Evolutionary conservation across 495 filamentous ascomycete species (phyloP).

Genomic region (Neurospora sp.): DNA sequence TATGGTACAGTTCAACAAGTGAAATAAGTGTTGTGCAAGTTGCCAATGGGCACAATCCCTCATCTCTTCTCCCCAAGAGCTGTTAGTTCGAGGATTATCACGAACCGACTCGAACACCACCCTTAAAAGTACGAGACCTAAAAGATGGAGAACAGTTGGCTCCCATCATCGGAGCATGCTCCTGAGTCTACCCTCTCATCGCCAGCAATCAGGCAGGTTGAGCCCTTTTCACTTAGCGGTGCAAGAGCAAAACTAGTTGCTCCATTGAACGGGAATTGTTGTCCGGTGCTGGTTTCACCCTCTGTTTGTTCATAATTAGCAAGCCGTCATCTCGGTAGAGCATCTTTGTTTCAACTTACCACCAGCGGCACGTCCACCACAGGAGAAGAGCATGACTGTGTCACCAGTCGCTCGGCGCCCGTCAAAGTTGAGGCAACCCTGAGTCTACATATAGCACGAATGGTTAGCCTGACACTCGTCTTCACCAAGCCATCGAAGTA

Average conservation of each 20-base stretch:
- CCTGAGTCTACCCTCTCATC: conserved; percentile 29
- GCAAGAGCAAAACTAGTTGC: conserved; percentile 32
- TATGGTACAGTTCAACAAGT: neutral
- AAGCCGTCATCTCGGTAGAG: conserved; percentile 4
- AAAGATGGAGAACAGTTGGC: conserved; percentile 38
- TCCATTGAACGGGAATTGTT: conserved; percentile 32
- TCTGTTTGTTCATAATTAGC: conserved; percentile 8
- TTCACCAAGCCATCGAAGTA: neutral
- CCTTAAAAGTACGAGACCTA: neutral
- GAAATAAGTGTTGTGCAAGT: neutral
- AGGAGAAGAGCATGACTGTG: conserved; percentile 41
- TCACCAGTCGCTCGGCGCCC: conserved; percentile 31
- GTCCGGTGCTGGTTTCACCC: conserved; percentile 31
- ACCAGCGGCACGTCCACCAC: conserved; percentile 43
- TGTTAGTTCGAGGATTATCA: neutral
- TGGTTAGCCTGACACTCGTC: neutral
- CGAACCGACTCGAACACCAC: neutral
- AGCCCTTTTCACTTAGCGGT: conserved; percentile 27
- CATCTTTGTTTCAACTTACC: conserved; percentile 15
- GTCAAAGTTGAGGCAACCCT: conserved; percentile 45
- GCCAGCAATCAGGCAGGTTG: conserved; percentile 32
- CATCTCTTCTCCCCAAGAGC: neutral
- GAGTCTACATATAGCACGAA: conserved; percentile 16
- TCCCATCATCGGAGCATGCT: conserved; percentile 29
- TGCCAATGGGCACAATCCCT: neutral